Evolutionary conservation across 805 yeast genomes (phyloP).

Genomic region (Spathaspora girioi): DNA sequence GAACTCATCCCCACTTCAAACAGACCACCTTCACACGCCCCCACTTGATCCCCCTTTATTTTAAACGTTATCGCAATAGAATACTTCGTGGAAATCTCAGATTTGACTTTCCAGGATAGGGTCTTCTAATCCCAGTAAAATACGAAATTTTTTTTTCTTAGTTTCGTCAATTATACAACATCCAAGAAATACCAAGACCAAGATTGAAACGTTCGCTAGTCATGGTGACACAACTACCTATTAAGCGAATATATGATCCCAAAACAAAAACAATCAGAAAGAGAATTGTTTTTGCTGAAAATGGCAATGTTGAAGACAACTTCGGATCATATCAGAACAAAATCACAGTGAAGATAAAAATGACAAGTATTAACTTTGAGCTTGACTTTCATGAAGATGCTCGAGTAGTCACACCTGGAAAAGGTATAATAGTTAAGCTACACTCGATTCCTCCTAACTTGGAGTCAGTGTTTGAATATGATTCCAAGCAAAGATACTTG

Average conservation of each 20-base stretch:
- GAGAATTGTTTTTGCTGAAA: not conserved
- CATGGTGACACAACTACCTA: constrained; percentile 12
- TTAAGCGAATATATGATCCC: constrained; percentile 23
- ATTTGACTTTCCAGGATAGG: too few species aligned
- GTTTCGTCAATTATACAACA: not conserved
- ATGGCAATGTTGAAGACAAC: not conserved
- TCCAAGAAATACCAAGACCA: not conserved
- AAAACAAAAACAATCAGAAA: constrained; percentile 5
- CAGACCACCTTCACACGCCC: too few species aligned
- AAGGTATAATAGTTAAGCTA: constrained; percentile 29
- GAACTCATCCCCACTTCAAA: too few species aligned
- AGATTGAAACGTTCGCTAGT: not conserved
- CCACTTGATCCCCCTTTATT: too few species aligned
- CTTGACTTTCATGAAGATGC: constrained; percentile 18
- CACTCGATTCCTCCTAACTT: constrained; percentile 5
- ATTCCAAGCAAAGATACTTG: constrained; percentile 14
- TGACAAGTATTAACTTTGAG: constrained; percentile 24
- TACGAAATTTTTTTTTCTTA: not conserved
- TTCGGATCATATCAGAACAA: not conserved
- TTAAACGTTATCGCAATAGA: too few species aligned
- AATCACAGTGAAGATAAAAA: constrained; percentile 20
- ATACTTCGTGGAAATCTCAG: too few species aligned
- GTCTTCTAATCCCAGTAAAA: too few species aligned
- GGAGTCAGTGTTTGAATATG: not conserved
- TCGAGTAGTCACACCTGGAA: constrained; percentile 26